phyloP scores from a whole-genome alignment of 2,329 filamentous ascomycete genomes.

The Capronia epimyces region DNA sequence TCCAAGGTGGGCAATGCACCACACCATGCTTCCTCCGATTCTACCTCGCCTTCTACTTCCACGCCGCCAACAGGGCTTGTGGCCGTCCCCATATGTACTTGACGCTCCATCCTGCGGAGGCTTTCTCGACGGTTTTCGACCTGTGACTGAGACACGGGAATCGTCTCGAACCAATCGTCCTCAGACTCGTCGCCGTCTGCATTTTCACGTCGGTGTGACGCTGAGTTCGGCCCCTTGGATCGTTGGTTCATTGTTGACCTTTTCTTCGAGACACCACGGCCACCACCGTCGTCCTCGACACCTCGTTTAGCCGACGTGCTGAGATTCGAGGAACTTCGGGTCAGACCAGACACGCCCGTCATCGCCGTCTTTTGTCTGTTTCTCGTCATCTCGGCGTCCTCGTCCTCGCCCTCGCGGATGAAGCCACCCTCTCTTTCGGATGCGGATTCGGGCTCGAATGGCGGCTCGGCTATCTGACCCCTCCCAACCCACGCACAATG shows the following conservation, averaged over 20 bases:
- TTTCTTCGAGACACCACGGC: background rate
- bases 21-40: no score
- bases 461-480: background rate
- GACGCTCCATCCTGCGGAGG: slow-evolving; percentile 14
- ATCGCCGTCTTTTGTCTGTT: slow-evolving; percentile 1
- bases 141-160: slow-evolving; percentile 11
- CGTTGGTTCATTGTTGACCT: background rate
- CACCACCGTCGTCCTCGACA: background rate
- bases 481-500: slow-evolving; percentile 23
- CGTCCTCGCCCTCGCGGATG: slow-evolving; percentile 12
- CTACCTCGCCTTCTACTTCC: no score
- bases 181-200: slow-evolving; percentile 9
- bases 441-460: slow-evolving; percentile 6
- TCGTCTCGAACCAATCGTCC: slow-evolving; percentile 22
- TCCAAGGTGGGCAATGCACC: no score
- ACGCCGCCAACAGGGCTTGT: background rate
- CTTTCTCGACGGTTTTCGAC: slow-evolving; percentile 15
- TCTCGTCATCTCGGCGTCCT: slow-evolving; percentile 1
- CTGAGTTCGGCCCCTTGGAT: background rate
- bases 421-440: slow-evolving; percentile 19
- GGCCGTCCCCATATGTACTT: background rate
- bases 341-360: background rate
- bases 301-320: background rate
- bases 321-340: background rate
- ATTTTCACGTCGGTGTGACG: background rate